Conservation (phyloP, 2,329 filamentous ascomycete species). For the Stylonectria norvegica region DNA sequence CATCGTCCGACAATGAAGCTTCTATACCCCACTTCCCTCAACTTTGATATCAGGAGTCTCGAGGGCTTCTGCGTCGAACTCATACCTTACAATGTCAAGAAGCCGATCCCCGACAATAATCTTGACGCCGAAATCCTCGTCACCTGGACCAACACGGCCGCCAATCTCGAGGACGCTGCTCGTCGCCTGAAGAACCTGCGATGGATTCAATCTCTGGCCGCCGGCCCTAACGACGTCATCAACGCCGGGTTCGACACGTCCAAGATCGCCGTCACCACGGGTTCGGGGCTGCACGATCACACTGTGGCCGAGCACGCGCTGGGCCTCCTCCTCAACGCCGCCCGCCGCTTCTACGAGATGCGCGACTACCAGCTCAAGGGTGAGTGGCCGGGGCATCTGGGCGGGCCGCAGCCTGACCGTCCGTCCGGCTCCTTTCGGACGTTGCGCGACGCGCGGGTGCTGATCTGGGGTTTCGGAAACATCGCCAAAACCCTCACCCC, state of each 20-base stretch:
- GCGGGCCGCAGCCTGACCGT: constrained; percentile 57
- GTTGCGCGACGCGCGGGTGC: constrained; percentile 54
- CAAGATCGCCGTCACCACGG: constrained; percentile 54
- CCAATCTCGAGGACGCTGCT: constrained; percentile 58
- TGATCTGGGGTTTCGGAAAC: constrained; percentile 65
- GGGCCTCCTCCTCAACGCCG: constrained; percentile 53
- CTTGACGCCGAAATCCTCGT: constrained; percentile 59
- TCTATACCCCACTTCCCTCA: constrained; percentile 62
- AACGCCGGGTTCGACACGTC: constrained; percentile 55
- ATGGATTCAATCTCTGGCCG: constrained; percentile 66
- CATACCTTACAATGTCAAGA: constrained; percentile 58
- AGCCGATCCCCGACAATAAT: constrained; percentile 53
- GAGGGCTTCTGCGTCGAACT: constrained; percentile 57
- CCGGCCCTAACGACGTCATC: constrained; percentile 64
- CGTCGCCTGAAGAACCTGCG: constrained; percentile 52
- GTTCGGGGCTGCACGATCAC: constrained; percentile 60
- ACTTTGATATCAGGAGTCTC: constrained; percentile 51
- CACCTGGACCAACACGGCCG: constrained; percentile 58
- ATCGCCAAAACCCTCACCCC: constrained; percentile 60
- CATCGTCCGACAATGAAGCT: too few species aligned
- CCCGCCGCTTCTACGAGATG: constrained; percentile 59
- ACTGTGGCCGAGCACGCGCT: constrained; percentile 64
- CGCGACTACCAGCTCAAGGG: constrained; percentile 56
- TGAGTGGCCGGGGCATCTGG: constrained; percentile 60
- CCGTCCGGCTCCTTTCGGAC: constrained; percentile 56